Evolutionary conservation across 1,284 basidiomycete species (phyloP).

Genomic region (Caloboletus inedulis): DNA sequence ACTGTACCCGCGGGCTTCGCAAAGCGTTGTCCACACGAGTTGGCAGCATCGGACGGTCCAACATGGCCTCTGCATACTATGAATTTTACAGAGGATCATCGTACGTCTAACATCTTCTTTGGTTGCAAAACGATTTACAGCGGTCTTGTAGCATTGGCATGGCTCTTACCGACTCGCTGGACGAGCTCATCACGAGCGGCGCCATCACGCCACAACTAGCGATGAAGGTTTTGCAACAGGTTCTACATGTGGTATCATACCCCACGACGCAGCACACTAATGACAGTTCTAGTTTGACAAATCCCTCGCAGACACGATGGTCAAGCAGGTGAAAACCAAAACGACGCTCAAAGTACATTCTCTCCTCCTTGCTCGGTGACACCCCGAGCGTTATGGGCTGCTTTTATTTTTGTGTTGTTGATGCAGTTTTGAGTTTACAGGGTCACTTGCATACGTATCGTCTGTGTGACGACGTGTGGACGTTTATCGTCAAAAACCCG

Average conservation of each 20-base stretch:
- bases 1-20: background rate
- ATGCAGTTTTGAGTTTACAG: slow-evolving; percentile 38
- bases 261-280: slow-evolving; percentile 3
- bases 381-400: background rate
- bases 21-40: slow-evolving; percentile 6
- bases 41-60: slow-evolving; percentile 16
- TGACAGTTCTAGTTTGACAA: slow-evolving; percentile 79
- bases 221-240: slow-evolving; percentile 96
- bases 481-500: slow-evolving; percentile 90
- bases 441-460: slow-evolving; percentile 90
- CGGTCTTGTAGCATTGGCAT: slow-evolving; percentile 77
- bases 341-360: slow-evolving; percentile 77
- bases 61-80: slow-evolving; percentile 81
- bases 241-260: slow-evolving; percentile 32
- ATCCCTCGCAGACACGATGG: slow-evolving; percentile 85
- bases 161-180: slow-evolving; percentile 97
- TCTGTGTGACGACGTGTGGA: slow-evolving; percentile 97
- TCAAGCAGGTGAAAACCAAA: slow-evolving; percentile 90
- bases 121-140: slow-evolving; percentile 1
- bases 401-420: background rate
- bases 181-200: slow-evolving; percentile 96
- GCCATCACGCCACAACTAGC: slow-evolving; percentile 97
- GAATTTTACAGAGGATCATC: slow-evolving; percentile 89
- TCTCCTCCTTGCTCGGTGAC: background rate
- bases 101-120: slow-evolving; percentile 47